A percentile compares a stretch with the other conserved stretches of the same genome.
Conservation (phyloP, 1,284 basidiomycete species). For the Takashimella koratensis region DNA sequence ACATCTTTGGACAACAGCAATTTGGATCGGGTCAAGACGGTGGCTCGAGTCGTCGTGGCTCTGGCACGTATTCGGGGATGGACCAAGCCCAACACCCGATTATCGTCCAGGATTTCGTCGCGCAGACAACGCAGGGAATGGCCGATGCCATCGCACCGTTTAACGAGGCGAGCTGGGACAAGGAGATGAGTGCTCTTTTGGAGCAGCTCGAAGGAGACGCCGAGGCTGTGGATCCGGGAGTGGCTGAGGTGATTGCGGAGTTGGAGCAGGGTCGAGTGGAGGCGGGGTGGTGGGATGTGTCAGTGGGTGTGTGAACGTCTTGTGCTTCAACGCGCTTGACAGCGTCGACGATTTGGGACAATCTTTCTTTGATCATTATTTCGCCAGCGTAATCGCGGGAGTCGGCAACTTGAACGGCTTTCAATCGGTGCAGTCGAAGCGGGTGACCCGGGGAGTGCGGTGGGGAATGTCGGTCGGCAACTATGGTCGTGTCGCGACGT, state of each 20-base stretch:
- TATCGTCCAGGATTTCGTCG: constrained; percentile 3
- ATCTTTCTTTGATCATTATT: too few species aligned
- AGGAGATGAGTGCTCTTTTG: constrained; percentile 24
- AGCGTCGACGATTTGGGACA: too few species aligned
- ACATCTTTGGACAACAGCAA: constrained; percentile 25
- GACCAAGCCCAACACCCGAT: constrained; percentile 18
- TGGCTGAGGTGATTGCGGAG: not conserved
- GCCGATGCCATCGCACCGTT: constrained; percentile 17
- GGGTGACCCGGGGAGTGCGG: too few species aligned
- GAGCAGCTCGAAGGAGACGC: constrained; percentile 18
- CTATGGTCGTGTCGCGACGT: not conserved
- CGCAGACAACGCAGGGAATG: constrained; percentile 4
- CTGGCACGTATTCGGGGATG: constrained; percentile 39
- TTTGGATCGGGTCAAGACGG: constrained; percentile 27
- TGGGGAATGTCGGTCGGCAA: too few species aligned
- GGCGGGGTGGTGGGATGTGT: not conserved
- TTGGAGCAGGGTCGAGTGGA: not conserved
- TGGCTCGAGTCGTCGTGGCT: constrained; percentile 39
- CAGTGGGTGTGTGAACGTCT: not conserved
- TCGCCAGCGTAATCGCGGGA: constrained; percentile 4
- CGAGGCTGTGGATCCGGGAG: not conserved
- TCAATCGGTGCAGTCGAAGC: too few species aligned
- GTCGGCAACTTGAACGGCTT: too few species aligned
- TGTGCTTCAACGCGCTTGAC: not conserved
- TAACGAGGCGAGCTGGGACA: constrained; percentile 19